Conservation (phyloP, 129 eudicot genomes). For the Calendula officinalis region DNA sequence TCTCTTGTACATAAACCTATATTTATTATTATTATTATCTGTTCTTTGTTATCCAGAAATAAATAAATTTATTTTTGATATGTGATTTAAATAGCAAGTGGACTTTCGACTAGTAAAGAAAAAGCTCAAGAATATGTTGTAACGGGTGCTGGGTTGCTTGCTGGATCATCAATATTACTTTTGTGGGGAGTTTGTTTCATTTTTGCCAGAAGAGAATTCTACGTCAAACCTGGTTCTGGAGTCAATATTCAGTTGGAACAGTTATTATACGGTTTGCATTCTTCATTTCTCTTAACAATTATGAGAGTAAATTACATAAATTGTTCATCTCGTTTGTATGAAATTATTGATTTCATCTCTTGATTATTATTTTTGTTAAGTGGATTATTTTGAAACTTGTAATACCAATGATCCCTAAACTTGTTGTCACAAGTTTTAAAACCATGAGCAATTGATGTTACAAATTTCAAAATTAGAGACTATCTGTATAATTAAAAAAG, state of each 20-base stretch:
- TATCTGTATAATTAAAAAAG: too few species aligned
- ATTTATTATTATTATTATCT: too few species aligned
- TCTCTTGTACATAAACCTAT: too few species aligned
- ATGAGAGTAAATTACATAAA: neutral
- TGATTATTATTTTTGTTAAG: too few species aligned
- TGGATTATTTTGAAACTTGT: too few species aligned
- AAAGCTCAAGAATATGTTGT: slow-evolving; percentile 49
- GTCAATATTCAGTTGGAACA: slow-evolving; percentile 1
- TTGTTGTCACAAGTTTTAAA: too few species aligned
- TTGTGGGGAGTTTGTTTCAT: slow-evolving; percentile 64
- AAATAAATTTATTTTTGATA: neutral
- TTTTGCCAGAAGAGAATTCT: slow-evolving; percentile 36
- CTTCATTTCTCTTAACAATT: neutral
- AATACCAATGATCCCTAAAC: too few species aligned
- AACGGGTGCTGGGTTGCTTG: slow-evolving; percentile 63
- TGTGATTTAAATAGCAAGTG: slow-evolving; percentile 47
- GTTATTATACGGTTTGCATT: slow-evolving; percentile 29
- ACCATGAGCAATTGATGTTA: too few species aligned
- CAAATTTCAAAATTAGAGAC: too few species aligned
- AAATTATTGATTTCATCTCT: too few species aligned
- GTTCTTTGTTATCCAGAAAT: too few species aligned
- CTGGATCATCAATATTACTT: slow-evolving; percentile 62
- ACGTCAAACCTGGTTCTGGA: slow-evolving; percentile 17
- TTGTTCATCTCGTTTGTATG: too few species aligned
- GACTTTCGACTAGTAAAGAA: slow-evolving; percentile 42